Evolutionary conservation across 192 early-diverging fungal species (phyloP), one percentile per base, ranked within the genome.

Genomic region (Backusella sp.): DNA sequence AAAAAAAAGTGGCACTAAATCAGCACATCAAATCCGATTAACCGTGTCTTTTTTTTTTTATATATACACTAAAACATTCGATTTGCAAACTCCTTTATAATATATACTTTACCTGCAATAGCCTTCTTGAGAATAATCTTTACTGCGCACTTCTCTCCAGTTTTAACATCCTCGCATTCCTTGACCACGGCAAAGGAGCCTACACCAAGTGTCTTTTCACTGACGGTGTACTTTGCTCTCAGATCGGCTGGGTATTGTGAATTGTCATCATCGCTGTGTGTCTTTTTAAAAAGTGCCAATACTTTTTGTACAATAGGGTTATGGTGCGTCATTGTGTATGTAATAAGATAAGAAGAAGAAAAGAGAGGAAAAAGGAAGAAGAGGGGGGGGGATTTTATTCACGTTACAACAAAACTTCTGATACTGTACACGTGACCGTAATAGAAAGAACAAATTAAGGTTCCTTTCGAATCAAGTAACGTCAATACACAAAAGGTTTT

Each of bases 71-170:
- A 44, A 44, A 17, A 44, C 42, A 44, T 17, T 17, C 14, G 15
- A 44, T 44, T 44, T 17, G 3, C 0, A 3, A 4, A 2, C 42
- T 4, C 42, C 14, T 14, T 44, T 14, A 17, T 15, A 17, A 6
- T 15, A 39, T 39, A 67, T 7, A 34, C 35, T 56, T 73, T 79
- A 79, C 83, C 80, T 49, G 76, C 62, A 67, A 89, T 74, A 7
- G 81, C 79, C 44, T 84, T 87, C 77, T 93, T 94, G 42, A 88
- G 82, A 66, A 94, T 91, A 35, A 94, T 91, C 76, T 94, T 94
- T 28, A 87, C 89, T 3, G 93, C 93, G 79, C 86, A 92, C 3
- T 84, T 78, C 65, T 82, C 42, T 9, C 77, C 77, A 35, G 89
- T 87, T 26, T 68, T 52, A 41, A 84, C 88, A 11, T 88, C 79